Base-by-base conservation (phyloP, 805 yeast species). In the Candida railenensis region DNA sequence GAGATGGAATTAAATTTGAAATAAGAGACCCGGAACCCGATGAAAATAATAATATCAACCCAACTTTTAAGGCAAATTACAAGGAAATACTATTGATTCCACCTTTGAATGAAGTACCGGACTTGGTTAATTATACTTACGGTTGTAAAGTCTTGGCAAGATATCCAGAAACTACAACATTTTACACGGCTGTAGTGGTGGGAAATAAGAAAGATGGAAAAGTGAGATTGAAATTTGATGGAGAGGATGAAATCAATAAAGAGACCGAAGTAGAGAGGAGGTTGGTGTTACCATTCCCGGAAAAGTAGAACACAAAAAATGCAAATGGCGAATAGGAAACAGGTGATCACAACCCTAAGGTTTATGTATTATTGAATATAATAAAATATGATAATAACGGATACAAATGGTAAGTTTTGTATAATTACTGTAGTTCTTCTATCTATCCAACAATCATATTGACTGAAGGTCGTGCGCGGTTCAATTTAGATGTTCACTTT, bases 11-110 rank as follows among this genome's bases (percentile, higher is more conserved):
- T 4, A 76, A 80, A 48, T 90, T 85, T 61, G 98, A 94, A 65
- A 91, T 94, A n/a, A 81, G 89, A 55, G 99, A 94, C 63, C 97
- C 98, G 0, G 99, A 94, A 58, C 98, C 99, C 0, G 99, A 94
- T 59, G 98, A 92, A 57, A 78, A 83, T 54, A 88, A 87, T 51
- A 89, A 91, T 47, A 87, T 91, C 3, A 97, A 96, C 2, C 92
- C 85, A 56, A 74, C 87, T 1, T 94, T 85, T 67, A 86, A 84
- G 56, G 90, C 96, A 8, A 83, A 79, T 18, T 82, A 87, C 76
- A 85, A 85, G 58, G 98, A 94, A 53, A 66, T 89, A 2, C 75
- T 89, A 19, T 68, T 87, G 34, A 85, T 94, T 37, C 89, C 95
- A 0, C 77, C 84, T 1, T 56, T 60, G 2, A 68, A 65, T 1